Evolutionary conservation across 164 flowering plant genomes (phyloP), one percentile per base, ranked within the genome.

Genomic region (Stephania cephalantha): DNA sequence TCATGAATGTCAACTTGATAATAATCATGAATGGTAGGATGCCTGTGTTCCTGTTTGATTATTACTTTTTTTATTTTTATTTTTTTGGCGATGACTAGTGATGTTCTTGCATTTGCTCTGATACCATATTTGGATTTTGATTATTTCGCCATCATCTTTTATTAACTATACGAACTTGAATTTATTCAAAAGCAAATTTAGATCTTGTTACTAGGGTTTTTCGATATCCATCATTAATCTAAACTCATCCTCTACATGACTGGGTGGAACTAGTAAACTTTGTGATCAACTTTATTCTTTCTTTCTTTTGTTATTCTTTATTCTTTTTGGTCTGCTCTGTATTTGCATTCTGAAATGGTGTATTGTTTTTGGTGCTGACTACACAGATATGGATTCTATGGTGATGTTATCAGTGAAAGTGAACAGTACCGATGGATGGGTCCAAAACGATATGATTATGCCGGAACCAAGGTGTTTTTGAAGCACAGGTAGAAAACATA

Each of bases 351-450:
- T 55, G 63, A 18, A 12, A 55, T 55, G 18, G 13, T 55, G 2
- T 2, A 12, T 18, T 12, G 15, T 42, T 58, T 61, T 73, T 58
- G 17, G 35, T 53, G 42, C 20, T 42, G 29, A 12, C 53, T 9
- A 31, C 61, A 48, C 83, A 95, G 98, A 79, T 95, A 93, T 83
- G 99, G 99, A 68, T 95, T 95, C 81, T 95, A 93, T 85, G 99
- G 99, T 76, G 99, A 95, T 90, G 97, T 93, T 85, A 91, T 95
- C 72, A 83, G 85, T 9, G 99, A 95, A 81, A 95, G 99, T 81
- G 99, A 95, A 76, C 90, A 85, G 55, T 87, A 85, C 71, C 95
- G 99, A 68, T 95, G 99, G 99, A 93, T 95, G 97, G 99, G 98
- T 65, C 98, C 99, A 71, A 90, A 82, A 70, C 92, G 99, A 30